Evolutionary conservation across 2,329 filamentous ascomycete species (phyloP).

Genomic region (Trichoderma endophyticum): DNA sequence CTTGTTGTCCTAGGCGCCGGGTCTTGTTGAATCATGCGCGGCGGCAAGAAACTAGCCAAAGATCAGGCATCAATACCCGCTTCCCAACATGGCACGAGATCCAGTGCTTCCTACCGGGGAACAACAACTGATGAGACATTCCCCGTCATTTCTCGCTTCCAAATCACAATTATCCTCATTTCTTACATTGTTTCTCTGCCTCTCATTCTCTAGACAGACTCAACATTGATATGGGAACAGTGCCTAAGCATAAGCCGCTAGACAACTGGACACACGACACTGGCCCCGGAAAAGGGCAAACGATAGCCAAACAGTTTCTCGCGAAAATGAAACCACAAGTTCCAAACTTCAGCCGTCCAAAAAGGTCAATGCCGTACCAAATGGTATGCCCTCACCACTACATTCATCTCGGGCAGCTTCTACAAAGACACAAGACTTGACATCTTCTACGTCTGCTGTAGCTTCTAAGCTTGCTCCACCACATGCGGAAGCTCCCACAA

Average conservation of each 20-base stretch:
- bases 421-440: neutral
- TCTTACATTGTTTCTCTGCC: neutral
- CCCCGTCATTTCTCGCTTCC: neutral
- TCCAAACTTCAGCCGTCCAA: neutral
- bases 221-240: neutral
- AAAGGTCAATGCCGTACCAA: neutral
- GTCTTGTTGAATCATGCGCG: neutral
- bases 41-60: neutral
- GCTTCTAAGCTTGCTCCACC: neutral
- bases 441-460: neutral
- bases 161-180: neutral
- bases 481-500: constrained; percentile 3
- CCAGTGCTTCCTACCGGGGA: neutral
- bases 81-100: neutral
- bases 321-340: neutral
- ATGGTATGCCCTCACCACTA: neutral
- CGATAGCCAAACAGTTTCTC: neutral
- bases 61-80: neutral
- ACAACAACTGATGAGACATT: neutral
- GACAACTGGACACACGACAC: neutral
- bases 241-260: neutral
- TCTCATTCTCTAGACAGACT: neutral
- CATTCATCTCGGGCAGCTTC: too few relatives aligned
- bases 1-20: too few relatives aligned
- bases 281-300: neutral